Evolutionary conservation across 1,139 yeast species (phyloP), one percentile per base, ranked within the genome.

Genomic region (Lodderomyces jiufengensis): DNA sequence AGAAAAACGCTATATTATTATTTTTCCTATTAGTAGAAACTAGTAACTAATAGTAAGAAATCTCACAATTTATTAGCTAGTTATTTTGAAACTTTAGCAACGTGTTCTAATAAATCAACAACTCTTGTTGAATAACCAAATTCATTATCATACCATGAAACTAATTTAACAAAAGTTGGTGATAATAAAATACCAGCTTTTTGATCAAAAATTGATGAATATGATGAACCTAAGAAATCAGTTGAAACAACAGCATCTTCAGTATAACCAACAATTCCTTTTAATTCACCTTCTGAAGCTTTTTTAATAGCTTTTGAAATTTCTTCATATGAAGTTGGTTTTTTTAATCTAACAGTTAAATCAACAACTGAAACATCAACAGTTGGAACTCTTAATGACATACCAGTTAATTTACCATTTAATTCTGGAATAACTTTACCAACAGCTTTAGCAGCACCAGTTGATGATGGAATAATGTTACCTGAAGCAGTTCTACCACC

Each of bases 371-470:
- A 84, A 44, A 84, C 94, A 62, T 84, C 92, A 57, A 74, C 76
- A 65, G 94, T 84, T 63, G 95, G 94, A 49, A 84, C 92, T 73
- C 95, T 83, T 69, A 84, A 74, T 46, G 94, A 77, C 78, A 84
- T 76, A 75, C 95, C 95, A 53, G 95, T 84, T 64, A 84, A 80
- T 75, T 84, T 84, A 61, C 94, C 94, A 73, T 81, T 80, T 61
- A 84, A 81, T 62, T 78, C 80, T 56, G 95, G 95, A 57, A 84
- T 83, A 60, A 84, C 94, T 77, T 82, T 83, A 66, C 92, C 94
- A 56, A 84, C 94, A 54, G 92, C 92, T 79, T 84, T 84, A 61
- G 95, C 95, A 61, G 94, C 94, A 77, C 94, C 94, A 51, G 94
- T 84, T 52, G 92, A 82, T 36, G 92, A 84, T 63, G 94, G 94